Evolutionary conservation across 441 rosid species (phyloP), one percentile per base, ranked within the genome.

Genomic region (Gossypium laxum): DNA sequence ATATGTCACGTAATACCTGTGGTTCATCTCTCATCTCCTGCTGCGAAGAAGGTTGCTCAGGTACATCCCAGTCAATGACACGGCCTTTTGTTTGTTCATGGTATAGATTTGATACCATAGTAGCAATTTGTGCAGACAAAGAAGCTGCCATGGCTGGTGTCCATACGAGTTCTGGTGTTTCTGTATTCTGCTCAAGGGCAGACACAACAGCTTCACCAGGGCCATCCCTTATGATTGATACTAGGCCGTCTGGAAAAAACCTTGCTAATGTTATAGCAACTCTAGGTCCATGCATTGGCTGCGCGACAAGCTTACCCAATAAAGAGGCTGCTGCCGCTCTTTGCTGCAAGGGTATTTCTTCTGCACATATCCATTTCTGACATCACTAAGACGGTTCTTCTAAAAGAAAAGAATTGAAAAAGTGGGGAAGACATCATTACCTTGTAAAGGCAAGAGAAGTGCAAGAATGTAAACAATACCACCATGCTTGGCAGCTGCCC

Each of bases 121-220:
- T 91, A 7, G 93, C 87, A 78, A 95, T 84, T 77, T 95, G 97
- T 51, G 98, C 99, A 71, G 99, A 88, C 79, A 92, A 84, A 72
- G 99, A 95, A 80, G 99, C 89, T 17, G 98, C 99, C 99, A 95
- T 95, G 57, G 98, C 99, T 48, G 99, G 95, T 69, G 98, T 95
- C 99, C 99, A 95, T 64, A 92, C 99, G 75, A 95, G 97, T 83
- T 95, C 97, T 71, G 99, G 99, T 18, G 99, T 95, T 83, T 95
- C 99, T 18, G 98, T 87, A 28, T 97, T 92, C 78, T 85, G 93
- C 65, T 95, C 99, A 74, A 95, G 89, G 5, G 92, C 90, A 77
- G 89, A 87, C 51, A 95, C 93, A 74, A 91, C 98, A 78, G 98
- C 90, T 84, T 95, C 99, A 41, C 99, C 99, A 65, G 99, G 99